phyloP scores from a whole-genome alignment of 2,329 filamentous ascomycete species.

The Leptographium radiaticola region DNA sequence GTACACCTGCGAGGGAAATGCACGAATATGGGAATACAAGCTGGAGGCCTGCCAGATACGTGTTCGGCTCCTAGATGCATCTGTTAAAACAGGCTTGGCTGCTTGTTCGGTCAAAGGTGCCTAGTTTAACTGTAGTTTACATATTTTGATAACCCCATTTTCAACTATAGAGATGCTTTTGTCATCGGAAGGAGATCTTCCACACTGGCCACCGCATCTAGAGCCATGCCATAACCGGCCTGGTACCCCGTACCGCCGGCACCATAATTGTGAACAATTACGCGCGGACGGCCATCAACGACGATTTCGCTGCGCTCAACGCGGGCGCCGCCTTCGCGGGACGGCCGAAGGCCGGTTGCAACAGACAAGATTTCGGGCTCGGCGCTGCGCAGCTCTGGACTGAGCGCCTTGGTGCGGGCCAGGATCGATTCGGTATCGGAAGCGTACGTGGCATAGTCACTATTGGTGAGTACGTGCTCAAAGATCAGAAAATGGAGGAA shows the following conservation, averaged over 20 bases:
- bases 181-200: conserved; percentile 14
- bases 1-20: too few species aligned
- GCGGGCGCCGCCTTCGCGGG: conserved; percentile 26
- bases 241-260: conserved; percentile 32
- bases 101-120: too few species aligned
- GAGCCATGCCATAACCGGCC: conserved; percentile 27
- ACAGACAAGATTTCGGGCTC: conserved; percentile 20
- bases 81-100: too few species aligned
- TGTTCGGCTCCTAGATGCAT: too few species aligned
- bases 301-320: conserved; percentile 21
- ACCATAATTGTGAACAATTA: conserved; percentile 29
- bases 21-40: too few species aligned
- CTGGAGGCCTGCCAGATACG: too few species aligned
- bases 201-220: conserved; percentile 20
- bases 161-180: background rate
- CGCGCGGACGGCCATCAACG: conserved; percentile 13
- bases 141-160: background rate
- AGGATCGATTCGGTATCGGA: conserved; percentile 25
- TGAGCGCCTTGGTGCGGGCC: conserved; percentile 19
- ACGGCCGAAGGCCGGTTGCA: conserved; percentile 21
- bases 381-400: conserved; percentile 14
- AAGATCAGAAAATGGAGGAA: too few species aligned
- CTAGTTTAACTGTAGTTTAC: too few species aligned
- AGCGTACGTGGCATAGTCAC: conserved; percentile 21
- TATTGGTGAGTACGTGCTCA: background rate